Evolutionary conservation across 805 yeast genomes (phyloP).

Genomic region (Osmozyma mogii): DNA sequence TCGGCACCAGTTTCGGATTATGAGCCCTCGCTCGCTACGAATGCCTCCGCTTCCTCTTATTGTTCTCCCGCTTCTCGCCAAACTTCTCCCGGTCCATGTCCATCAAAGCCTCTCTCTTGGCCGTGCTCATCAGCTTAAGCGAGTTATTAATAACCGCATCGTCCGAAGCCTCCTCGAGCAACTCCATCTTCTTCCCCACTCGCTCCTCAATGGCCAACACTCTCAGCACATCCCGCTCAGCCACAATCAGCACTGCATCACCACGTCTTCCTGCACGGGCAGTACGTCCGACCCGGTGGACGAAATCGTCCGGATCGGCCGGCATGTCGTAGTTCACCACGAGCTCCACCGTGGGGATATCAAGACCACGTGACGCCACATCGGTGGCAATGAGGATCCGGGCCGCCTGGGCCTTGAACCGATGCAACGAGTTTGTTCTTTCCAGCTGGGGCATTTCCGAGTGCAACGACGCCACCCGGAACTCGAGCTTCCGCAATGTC

Average conservation of each 20-base stretch:
- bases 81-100: constrained; percentile 90
- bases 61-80: constrained; percentile 61
- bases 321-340: constrained; percentile 92
- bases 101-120: constrained; percentile 85
- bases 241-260: constrained; percentile 70
- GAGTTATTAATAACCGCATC: constrained; percentile 68
- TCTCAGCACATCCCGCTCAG: constrained; percentile 79
- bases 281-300: constrained; percentile 97
- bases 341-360: constrained; percentile 86
- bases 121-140: constrained; percentile 62
- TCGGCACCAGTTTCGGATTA: too few species aligned
- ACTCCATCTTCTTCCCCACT: constrained; percentile 71
- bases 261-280: constrained; percentile 96
- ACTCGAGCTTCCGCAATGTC: constrained; percentile 61
- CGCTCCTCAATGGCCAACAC: constrained; percentile 82
- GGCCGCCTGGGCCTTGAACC: constrained; percentile 94
- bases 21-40: too few species aligned
- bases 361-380: constrained; percentile 95
- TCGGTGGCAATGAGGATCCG: constrained; percentile 91
- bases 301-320: constrained; percentile 92
- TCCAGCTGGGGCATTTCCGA: constrained; percentile 93
- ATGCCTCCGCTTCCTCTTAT: constrained; percentile 34
- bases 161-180: constrained; percentile 65
- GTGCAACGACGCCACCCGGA: constrained; percentile 83
- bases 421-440: constrained; percentile 81